These are phyloP conservation scores for Anisodus acutangulus DNA, from an alignment of 257 asterid genomes.

Conservation along the genomic window DNA sequence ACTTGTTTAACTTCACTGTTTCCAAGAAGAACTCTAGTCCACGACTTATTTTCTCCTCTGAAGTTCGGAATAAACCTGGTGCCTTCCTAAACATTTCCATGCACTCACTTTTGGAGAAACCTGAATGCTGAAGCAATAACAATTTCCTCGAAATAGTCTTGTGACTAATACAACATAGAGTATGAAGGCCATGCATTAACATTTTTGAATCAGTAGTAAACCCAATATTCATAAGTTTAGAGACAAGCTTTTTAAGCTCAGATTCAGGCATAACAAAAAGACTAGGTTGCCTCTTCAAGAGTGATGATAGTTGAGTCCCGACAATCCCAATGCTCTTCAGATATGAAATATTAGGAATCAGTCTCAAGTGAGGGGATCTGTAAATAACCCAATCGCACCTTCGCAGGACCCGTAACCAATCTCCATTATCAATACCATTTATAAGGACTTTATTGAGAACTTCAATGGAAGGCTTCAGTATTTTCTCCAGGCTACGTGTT, in stretches of 20 bases:
- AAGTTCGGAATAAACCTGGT: slow-evolving; percentile 31
- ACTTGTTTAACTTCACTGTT: slow-evolving; percentile 29
- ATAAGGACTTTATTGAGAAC: slow-evolving; percentile 32
- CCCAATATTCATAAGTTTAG: slow-evolving; percentile 37
- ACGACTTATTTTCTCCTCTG: slow-evolving; percentile 33
- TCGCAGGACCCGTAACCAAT: slow-evolving; percentile 32
- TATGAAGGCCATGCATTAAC: slow-evolving; percentile 38
- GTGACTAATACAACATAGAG: slow-evolving; percentile 25
- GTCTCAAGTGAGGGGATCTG: not conserved
- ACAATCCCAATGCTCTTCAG: slow-evolving; percentile 43
- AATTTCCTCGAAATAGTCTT: slow-evolving; percentile 32
- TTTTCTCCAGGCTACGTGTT: slow-evolving; percentile 35
- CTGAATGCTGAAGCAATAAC: slow-evolving; percentile 31
- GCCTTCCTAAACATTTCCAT: slow-evolving; percentile 38
- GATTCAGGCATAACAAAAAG: slow-evolving; percentile 29
- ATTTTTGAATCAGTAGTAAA: slow-evolving; percentile 40
- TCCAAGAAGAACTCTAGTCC: slow-evolving; percentile 39
- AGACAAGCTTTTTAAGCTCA: slow-evolving; percentile 35
- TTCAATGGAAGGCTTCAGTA: slow-evolving; percentile 36
- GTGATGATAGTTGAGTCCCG: slow-evolving; percentile 37
- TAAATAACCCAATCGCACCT: slow-evolving; percentile 32
- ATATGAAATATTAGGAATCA: slow-evolving; percentile 39
- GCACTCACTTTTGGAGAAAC: slow-evolving; percentile 36
- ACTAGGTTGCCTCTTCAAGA: slow-evolving; percentile 38
- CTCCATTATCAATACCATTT: slow-evolving; percentile 26